Percentiles rank a stretch among this genome's conserved stretches.
phyloP scores from a whole-genome alignment of 306 rosid genomes.

The Sindora glabra region DNA sequence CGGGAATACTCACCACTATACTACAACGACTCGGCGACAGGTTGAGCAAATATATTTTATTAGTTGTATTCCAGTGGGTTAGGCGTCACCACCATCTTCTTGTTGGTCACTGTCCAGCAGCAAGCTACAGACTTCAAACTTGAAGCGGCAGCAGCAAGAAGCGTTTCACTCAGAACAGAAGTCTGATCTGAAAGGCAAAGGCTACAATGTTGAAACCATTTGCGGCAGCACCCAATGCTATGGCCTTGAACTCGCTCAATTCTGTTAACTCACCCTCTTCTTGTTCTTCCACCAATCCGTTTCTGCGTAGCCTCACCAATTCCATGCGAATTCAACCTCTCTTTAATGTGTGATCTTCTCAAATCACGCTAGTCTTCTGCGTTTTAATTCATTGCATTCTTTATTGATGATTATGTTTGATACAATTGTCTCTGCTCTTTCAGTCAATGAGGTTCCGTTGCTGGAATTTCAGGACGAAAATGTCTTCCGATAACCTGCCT shows the following conservation, averaged over 20 bases:
- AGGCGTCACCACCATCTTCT: too few species aligned
- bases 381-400: background rate
- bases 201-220: background rate
- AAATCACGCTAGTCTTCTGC: background rate
- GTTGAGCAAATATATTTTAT: too few species aligned
- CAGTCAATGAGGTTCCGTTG: conserved; percentile 10
- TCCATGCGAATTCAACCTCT: background rate
- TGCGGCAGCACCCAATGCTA: background rate
- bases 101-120: too few species aligned
- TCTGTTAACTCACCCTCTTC: background rate
- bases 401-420: background rate
- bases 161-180: too few species aligned
- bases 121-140: too few species aligned
- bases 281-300: background rate
- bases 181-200: too few species aligned
- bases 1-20: too few species aligned
- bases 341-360: background rate
- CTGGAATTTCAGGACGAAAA: background rate
- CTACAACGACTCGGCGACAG: too few species aligned
- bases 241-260: background rate
- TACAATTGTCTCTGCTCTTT: background rate
- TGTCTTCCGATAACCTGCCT: conserved; percentile 10
- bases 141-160: too few species aligned
- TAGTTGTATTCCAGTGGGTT: too few species aligned
- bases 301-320: background rate